Evolutionary conservation across 768 basidiomycete species (phyloP).

Genomic region (Tricholoma flavovirens): DNA sequence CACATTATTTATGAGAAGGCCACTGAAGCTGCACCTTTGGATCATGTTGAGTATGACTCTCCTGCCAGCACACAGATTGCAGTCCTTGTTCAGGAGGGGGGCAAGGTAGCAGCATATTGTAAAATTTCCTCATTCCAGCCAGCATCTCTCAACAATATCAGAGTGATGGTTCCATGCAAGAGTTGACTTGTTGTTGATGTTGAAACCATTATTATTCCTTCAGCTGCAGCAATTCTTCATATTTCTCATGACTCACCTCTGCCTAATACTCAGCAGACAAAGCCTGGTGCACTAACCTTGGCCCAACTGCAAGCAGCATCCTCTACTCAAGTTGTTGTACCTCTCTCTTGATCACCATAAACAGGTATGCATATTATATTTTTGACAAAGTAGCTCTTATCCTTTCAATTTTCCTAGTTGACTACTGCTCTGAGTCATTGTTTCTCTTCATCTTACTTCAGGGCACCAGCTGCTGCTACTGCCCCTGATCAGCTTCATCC

Average conservation of each 20-base stretch:
- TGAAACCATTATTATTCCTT: constrained; percentile 5
- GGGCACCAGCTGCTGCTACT: no score
- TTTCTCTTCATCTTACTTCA: no score
- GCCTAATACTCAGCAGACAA: background rate
- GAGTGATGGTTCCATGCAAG: constrained; percentile 5
- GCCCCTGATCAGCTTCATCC: no score
- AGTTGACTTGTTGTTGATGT: constrained; percentile 12
- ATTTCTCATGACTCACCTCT: background rate
- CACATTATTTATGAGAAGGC: background rate
- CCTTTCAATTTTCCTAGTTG: no score
- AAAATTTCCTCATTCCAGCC: constrained; percentile 6
- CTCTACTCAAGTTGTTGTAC: no score
- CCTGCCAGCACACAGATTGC: constrained; percentile 10
- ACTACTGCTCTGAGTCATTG: no score
- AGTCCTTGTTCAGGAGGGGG: constrained; percentile 14
- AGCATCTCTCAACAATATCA: background rate
- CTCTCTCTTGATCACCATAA: no score
- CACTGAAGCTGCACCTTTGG: background rate
- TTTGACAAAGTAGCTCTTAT: no score
- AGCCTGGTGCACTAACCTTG: constrained; percentile 2
- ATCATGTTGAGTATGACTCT: background rate
- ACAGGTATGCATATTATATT: no score
- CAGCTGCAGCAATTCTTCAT: constrained; percentile 10
- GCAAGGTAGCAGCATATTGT: constrained; percentile 8
- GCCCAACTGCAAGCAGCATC: constrained; percentile 2